Evolutionary conservation across 1,284 basidiomycete genomes (phyloP).

Genomic region (Cystobasidium sp.): DNA sequence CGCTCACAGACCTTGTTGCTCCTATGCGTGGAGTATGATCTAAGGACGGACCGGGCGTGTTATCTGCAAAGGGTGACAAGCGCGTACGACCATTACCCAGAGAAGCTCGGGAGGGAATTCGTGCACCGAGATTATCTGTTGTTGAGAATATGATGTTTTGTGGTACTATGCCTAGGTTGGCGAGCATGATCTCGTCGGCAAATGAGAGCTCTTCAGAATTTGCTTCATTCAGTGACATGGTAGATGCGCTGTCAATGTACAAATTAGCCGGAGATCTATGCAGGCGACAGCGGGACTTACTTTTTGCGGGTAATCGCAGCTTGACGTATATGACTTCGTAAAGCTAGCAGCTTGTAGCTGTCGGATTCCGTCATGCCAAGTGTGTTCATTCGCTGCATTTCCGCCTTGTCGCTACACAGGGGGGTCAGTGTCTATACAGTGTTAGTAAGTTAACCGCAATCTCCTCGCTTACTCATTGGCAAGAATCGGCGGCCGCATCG

Average conservation of each 20-base stretch:
- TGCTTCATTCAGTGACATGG: not conserved
- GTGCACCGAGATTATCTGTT: slow-evolving; percentile 55
- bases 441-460: slow-evolving; percentile 9
- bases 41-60: not conserved
- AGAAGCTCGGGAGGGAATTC: not conserved
- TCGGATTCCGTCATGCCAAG: slow-evolving; percentile 79
- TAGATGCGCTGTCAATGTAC: not conserved
- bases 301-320: slow-evolving; percentile 54
- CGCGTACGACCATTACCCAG: not conserved
- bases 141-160: slow-evolving; percentile 89
- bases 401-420: slow-evolving; percentile 58
- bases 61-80: not conserved
- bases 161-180: slow-evolving; percentile 83
- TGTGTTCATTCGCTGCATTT: slow-evolving; percentile 70
- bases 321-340: slow-evolving; percentile 78
- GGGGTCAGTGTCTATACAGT: slow-evolving; percentile 58
- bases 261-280: not conserved
- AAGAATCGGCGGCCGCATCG: slow-evolving; percentile 8
- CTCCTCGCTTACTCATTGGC: slow-evolving; percentile 25
- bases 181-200: slow-evolving; percentile 59
- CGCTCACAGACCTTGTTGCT: slow-evolving; percentile 29
- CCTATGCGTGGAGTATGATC: slow-evolving; percentile 14
- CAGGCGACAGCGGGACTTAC: slow-evolving; percentile 1
- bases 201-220: not conserved
- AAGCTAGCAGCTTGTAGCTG: slow-evolving; percentile 77